Conservation (phyloP, 2,329 filamentous ascomycete species). For the Trichophyton verrucosum region DNA sequence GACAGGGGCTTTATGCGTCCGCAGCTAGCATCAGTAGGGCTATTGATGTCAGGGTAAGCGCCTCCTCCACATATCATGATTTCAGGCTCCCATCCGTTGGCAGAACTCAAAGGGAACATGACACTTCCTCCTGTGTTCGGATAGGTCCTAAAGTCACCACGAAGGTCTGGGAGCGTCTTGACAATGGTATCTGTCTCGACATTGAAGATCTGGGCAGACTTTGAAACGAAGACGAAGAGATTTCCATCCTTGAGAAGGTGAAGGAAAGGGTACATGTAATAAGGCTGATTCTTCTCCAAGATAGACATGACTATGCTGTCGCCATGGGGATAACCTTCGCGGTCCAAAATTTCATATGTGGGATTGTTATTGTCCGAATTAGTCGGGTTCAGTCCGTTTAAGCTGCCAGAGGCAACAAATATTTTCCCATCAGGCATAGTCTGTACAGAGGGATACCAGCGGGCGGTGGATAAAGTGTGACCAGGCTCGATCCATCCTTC, state of each 20-base stretch:
- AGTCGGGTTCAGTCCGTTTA: conserved; percentile 46
- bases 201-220: conserved; percentile 46
- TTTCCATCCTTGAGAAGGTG: conserved; percentile 46
- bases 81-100: conserved; percentile 42
- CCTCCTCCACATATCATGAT: conserved; percentile 49
- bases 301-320: conserved; percentile 42
- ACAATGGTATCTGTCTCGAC: conserved; percentile 35
- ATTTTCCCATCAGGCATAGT: conserved; percentile 45
- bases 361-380: conserved; percentile 49
- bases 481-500: conserved; percentile 46
- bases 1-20: conserved; percentile 44
- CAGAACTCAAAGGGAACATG: conserved; percentile 41
- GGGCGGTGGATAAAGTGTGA: conserved; percentile 40
- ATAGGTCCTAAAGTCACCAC: conserved; percentile 47
- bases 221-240: conserved; percentile 46
- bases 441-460: conserved; percentile 52
- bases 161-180: conserved; percentile 40
- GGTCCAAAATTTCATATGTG: conserved; percentile 48
- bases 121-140: conserved; percentile 50
- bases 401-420: conserved; percentile 49
- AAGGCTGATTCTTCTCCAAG: conserved; percentile 46
- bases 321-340: conserved; percentile 36
- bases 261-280: conserved; percentile 54
- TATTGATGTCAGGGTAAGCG: conserved; percentile 46
- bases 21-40: conserved; percentile 47